phyloP scores from a whole-genome alignment of 2,329 filamentous ascomycete species.

The Curvularia sp. region DNA sequence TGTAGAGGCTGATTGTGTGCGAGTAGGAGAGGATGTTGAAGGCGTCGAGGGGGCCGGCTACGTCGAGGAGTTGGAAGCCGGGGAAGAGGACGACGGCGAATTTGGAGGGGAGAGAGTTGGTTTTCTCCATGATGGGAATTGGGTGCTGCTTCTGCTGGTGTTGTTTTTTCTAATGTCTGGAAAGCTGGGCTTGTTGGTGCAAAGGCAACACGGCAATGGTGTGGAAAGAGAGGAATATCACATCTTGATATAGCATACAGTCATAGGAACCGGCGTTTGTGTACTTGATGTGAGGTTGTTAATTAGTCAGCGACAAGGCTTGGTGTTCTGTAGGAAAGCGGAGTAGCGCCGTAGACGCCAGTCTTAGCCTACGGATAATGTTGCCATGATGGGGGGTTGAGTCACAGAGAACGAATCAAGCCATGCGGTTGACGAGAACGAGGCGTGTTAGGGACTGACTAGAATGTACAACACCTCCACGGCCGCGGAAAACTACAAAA shows the following conservation, averaged over 20 bases:
- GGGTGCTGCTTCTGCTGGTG: neutral
- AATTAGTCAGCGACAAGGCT: slow-evolving; percentile 13
- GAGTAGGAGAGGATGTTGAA: slow-evolving; percentile 49
- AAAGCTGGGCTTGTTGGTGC: neutral
- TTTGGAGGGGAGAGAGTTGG: slow-evolving; percentile 31
- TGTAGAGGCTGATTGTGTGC: slow-evolving; percentile 38
- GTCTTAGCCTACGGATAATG: neutral
- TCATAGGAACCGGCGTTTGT: neutral
- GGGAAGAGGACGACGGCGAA: slow-evolving; percentile 47
- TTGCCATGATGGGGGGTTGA: neutral
- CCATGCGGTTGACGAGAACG: neutral
- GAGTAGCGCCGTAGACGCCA: slow-evolving; percentile 15
- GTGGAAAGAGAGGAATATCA: neutral
- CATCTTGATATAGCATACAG: neutral
- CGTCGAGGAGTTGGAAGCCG: slow-evolving; percentile 50
- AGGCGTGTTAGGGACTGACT: neutral
- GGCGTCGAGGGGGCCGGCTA: slow-evolving; percentile 56
- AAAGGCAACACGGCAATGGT: neutral
- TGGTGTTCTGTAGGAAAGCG: slow-evolving; percentile 5
- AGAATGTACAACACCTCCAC: neutral
- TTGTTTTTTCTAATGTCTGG: neutral
- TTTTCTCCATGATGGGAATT: neutral
- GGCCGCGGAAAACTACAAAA: slow-evolving; percentile 26
- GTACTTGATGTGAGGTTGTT: neutral
- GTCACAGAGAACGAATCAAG: neutral